Conservation (phyloP, 768 basidiomycete species). For the Pisolithus albus region DNA sequence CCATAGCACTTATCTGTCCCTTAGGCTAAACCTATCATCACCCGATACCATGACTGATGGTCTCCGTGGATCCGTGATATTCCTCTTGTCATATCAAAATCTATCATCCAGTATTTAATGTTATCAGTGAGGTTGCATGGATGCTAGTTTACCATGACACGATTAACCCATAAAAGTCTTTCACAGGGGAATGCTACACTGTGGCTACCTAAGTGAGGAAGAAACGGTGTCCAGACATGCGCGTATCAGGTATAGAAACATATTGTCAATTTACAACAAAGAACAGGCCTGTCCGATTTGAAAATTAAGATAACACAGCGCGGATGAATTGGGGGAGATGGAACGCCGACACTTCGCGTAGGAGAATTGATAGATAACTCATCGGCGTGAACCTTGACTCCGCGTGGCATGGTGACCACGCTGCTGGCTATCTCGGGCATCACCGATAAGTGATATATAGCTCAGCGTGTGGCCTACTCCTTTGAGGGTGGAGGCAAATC, state of each 20-base stretch:
- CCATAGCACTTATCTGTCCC: too few relatives aligned
- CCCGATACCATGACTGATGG: too few relatives aligned
- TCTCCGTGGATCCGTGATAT: too few relatives aligned
- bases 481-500: conserved; percentile 41
- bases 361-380: conserved; percentile 2
- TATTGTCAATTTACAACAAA: neutral
- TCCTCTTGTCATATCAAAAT: too few relatives aligned
- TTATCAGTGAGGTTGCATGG: neutral
- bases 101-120: neutral
- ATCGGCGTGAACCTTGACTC: neutral
- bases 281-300: conserved; percentile 3
- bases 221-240: neutral
- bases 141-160: too few relatives aligned
- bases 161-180: neutral
- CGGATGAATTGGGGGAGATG: neutral
- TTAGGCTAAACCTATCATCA: too few relatives aligned
- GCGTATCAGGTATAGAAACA: neutral
- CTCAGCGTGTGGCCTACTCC: conserved; percentile 14
- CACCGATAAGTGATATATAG: neutral
- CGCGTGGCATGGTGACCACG: neutral
- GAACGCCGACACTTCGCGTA: neutral
- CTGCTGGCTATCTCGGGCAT: neutral
- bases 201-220: neutral
- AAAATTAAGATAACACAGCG: conserved; percentile 9
- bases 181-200: neutral